Evolutionary conservation across 495 filamentous ascomycete genomes (phyloP), one percentile per base, ranked within the genome.

Genomic region (Aspergillus sparsus): DNA sequence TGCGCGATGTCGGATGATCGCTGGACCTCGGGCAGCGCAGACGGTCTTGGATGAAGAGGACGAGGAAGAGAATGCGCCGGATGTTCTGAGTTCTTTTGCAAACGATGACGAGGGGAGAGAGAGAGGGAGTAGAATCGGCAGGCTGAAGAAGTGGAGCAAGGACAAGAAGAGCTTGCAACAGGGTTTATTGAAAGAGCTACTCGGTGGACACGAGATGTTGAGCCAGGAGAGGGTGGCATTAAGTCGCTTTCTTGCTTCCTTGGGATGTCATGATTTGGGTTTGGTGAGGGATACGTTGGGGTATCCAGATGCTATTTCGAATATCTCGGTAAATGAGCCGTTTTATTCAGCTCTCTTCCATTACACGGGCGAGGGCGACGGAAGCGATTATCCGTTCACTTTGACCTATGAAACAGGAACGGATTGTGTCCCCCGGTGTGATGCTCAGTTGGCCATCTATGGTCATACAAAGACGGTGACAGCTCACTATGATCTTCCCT

Each of bases 211-310:
- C 2, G 68, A 74, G 0, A 70, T 75, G n/a, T 52, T 75, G 18
- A 77, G 62, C 0, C 55, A 59, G 3, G 73, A 72, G 36, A 67
- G 75, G 1, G 50, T 69, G 10, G 69, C 71, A 0, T 68, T 77
- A 44, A 79, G 76, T 56, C 71, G 68, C 0, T 77, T 81, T 47
- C 71, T 85, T 0, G 74, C 74, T 7, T 77, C 73, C 12, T 65
- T 81, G 12, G 82, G 82, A 6, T 74, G 74, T n/a, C 83, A 86
- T 57, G 84, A 86, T 62, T 65, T 87, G 4, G 78, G 74, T 0
- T 53, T 81, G 7, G 82, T 87, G 79, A 77, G 84, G 0, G 84
- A 87, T 65, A 68, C 74, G 2, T 57, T 87, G 3, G 84, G 84
- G 0, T 56, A 71, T 35, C 69, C 75, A 0, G 74, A 73, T 32